phyloP scores from a whole-genome alignment of 1,139 yeast genomes.

The Sugiyamaella sp. region DNA sequence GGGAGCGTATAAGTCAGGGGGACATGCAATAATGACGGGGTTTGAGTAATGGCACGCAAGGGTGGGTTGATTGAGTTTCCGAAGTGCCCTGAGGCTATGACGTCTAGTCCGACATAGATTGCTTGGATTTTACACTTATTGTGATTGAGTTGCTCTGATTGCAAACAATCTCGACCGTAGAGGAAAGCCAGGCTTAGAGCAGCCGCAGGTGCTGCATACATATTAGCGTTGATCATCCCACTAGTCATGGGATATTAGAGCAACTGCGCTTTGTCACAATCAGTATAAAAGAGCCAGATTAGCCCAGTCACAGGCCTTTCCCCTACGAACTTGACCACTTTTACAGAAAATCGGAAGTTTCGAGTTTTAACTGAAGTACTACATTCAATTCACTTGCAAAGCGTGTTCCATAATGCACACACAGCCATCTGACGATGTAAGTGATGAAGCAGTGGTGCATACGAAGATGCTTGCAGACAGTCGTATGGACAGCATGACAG shows the following conservation, averaged over 20 bases:
- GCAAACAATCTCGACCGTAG: not conserved
- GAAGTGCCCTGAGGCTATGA: too few species aligned
- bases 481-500: not conserved
- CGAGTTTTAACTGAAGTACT: not conserved
- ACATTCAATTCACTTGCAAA: not conserved
- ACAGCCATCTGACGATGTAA: not conserved
- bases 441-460: not conserved
- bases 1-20: too few species aligned
- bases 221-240: slow-evolving; percentile 1
- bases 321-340: not conserved
- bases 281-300: not conserved
- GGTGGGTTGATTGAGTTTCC: too few species aligned
- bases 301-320: too few species aligned
- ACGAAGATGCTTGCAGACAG: too few species aligned
- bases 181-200: not conserved
- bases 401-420: not conserved
- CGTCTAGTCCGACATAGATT: not conserved
- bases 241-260: slow-evolving; percentile 12
- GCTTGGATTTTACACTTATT: not conserved
- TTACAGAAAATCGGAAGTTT: not conserved
- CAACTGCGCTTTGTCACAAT: not conserved
- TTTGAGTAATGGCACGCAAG: not conserved
- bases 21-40: not conserved
- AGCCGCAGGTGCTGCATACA: slow-evolving; percentile 4
- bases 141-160: not conserved